Evolutionary conservation across 2,329 filamentous ascomycete species (phyloP), one percentile per base, ranked within the genome.

Genomic region (Capronia americana): DNA sequence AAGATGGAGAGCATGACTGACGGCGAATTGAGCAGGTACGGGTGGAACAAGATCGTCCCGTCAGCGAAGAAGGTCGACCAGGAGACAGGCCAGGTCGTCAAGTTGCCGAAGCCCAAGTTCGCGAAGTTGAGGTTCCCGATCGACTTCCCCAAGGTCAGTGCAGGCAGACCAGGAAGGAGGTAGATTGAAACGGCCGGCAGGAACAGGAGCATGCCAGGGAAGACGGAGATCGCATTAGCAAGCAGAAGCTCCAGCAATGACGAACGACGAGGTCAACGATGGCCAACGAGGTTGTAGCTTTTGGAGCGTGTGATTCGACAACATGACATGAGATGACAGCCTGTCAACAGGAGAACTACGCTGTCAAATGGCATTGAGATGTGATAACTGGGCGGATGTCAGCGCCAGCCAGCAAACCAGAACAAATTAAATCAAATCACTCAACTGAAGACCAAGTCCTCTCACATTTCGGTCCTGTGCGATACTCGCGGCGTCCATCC

Each of bases 81-180:
- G 77, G 79, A 82, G 92, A 94, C 77, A 88, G 86, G 85, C 34
- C 88, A 88, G 75, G 86, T 86, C 1, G 84, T 87, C 73, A 85
- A 84, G 3, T 11, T 65, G 38, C 77, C 79, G 23, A 76, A 77
- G 10, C 76, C 75, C 59, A 87, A 87, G 63, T 80, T 93, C 57
- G 93, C 91, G 12, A 88, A 88, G 72, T 80, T 98, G 73, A 87
- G 85, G 72, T 78, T 97, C 69, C 95, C 95, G 2, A 81, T 97
- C 55, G 85, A 89, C 66, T 97, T 97, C 76, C 95, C 94, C 1
- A 93, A 90, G 61, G 56, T 70, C 61, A 72, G 70, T 54, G 26
- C 63, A 28, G 70, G 70, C 2, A 62, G 66, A 41, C 68, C 68
- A 5, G 32, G 32, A 23, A 24, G 51, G 56, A 59, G 66, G 48